These are phyloP conservation scores for Ceratonia siliqua DNA, from an alignment of 306 rosid species.

Conservation along the genomic window DNA sequence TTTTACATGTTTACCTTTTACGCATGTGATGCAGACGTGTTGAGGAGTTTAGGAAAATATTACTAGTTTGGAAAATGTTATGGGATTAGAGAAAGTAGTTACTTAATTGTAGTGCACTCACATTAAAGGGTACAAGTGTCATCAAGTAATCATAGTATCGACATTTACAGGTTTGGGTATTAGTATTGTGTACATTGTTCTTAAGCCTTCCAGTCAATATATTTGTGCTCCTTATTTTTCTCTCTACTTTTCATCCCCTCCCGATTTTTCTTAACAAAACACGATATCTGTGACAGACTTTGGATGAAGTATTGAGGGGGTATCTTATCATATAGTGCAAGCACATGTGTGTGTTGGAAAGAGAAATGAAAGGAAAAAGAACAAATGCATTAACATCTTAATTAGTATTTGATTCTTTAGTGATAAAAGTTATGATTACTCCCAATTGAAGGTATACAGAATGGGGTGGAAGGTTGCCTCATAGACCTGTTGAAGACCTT, in stretches of 20 bases:
- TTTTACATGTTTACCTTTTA: constrained; percentile 25
- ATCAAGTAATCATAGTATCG: neutral
- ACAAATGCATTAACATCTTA: constrained; percentile 13
- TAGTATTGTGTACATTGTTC: constrained; percentile 16
- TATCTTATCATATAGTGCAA: neutral
- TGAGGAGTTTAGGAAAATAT: constrained; percentile 22
- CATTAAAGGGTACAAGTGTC: neutral
- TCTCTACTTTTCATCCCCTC: neutral
- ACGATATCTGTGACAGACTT: neutral
- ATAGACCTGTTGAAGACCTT: constrained; percentile 95
- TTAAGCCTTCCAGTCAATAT: constrained; percentile 18
- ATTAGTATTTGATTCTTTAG: constrained; percentile 12
- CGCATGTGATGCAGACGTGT: constrained; percentile 3
- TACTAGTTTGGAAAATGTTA: neutral
- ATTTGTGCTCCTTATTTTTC: constrained; percentile 11
- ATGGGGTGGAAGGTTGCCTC: constrained; percentile 91
- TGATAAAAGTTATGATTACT: constrained; percentile 27
- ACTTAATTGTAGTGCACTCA: constrained; percentile 25
- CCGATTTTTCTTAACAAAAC: neutral
- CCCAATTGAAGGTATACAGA: constrained; percentile 66
- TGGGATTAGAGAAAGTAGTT: constrained; percentile 10
- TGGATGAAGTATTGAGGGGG: neutral
- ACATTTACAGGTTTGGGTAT: constrained; percentile 20
- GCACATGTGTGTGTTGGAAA: neutral
- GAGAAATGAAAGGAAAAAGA: constrained; percentile 16